A percentile compares a stretch with the other conserved stretches of the same genome.
Conservation (phyloP, 2,329 filamentous ascomycete genomes). For the Exophiala sp. region DNA sequence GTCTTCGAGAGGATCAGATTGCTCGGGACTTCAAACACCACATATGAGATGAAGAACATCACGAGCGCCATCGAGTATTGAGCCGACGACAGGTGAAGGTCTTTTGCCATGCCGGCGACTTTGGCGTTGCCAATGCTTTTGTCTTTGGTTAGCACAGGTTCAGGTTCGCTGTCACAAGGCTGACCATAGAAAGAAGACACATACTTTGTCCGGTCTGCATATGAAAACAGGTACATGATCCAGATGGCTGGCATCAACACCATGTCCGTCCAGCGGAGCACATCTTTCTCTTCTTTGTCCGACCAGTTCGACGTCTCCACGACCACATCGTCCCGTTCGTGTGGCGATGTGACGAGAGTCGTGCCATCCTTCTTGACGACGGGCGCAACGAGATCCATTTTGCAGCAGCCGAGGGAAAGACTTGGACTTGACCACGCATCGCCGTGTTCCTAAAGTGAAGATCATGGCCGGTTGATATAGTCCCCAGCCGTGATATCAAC, state of each 20-base stretch:
- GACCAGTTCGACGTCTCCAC: neutral
- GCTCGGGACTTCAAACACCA: constrained; percentile 46
- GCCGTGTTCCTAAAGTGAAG: too few species aligned
- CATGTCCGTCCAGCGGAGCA: constrained; percentile 44
- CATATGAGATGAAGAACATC: constrained; percentile 52
- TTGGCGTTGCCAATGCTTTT: constrained; percentile 37
- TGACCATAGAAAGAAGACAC: neutral
- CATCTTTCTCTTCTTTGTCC: constrained; percentile 38
- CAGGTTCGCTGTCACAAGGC: neutral
- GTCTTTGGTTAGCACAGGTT: neutral
- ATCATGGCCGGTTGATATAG: too few species aligned
- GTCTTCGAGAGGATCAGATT: constrained; percentile 40
- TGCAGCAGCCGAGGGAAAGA: too few species aligned
- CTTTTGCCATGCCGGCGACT: constrained; percentile 30
- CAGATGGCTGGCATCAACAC: constrained; percentile 45
- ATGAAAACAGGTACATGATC: constrained; percentile 46
- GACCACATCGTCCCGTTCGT: neutral
- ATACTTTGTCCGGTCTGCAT: constrained; percentile 12
- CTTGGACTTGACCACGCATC: too few species aligned
- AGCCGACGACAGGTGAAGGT: constrained; percentile 32
- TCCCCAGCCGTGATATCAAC: too few species aligned
- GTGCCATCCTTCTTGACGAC: neutral
- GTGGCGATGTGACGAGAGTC: neutral
- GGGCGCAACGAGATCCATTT: too few species aligned
- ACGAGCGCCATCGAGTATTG: constrained; percentile 49